These are phyloP conservation scores for Ascochyta viciae-villosae DNA, from an alignment of 2,329 filamentous ascomycete species.

Conservation along the genomic window DNA sequence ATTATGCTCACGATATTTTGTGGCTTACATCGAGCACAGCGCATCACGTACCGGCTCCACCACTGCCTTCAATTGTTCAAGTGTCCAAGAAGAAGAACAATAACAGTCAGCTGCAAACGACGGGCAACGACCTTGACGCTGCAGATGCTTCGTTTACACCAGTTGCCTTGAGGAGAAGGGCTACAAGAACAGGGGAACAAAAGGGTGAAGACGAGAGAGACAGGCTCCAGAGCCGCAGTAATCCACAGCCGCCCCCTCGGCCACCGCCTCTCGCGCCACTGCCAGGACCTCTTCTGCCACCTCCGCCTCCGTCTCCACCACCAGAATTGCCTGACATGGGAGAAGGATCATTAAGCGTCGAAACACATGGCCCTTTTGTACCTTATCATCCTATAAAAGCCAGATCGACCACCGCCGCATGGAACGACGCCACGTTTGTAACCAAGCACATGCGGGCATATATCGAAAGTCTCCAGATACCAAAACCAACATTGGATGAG, in stretches of 20 bases:
- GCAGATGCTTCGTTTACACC: neutral
- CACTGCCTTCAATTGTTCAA: no score
- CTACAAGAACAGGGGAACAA: neutral
- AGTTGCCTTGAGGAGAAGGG: slow-evolving; percentile 12
- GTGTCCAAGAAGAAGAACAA: no score
- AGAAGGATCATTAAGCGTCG: neutral
- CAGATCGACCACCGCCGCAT: slow-evolving; percentile 9
- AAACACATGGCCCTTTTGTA: slow-evolving; percentile 18
- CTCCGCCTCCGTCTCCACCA: neutral
- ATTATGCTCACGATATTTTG: no score
- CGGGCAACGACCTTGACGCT: no score
- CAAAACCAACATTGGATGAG: slow-evolving; percentile 1
- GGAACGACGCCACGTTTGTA: neutral
- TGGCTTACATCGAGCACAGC: no score
- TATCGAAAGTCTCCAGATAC: neutral
- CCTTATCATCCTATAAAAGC: slow-evolving; percentile 18
- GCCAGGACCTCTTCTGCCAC: no score
- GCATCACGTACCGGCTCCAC: no score
- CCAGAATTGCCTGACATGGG: neutral
- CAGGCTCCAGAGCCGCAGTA: no score
- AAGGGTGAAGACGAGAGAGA: no score
- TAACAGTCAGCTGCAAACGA: no score
- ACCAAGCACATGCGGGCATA: neutral
- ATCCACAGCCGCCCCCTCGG: no score
- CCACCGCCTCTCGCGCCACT: no score